Evolutionary conservation across 2,329 filamentous ascomycete species (phyloP), one percentile per base, ranked within the genome.

Genomic region (Aphanoascus verrucosus): DNA sequence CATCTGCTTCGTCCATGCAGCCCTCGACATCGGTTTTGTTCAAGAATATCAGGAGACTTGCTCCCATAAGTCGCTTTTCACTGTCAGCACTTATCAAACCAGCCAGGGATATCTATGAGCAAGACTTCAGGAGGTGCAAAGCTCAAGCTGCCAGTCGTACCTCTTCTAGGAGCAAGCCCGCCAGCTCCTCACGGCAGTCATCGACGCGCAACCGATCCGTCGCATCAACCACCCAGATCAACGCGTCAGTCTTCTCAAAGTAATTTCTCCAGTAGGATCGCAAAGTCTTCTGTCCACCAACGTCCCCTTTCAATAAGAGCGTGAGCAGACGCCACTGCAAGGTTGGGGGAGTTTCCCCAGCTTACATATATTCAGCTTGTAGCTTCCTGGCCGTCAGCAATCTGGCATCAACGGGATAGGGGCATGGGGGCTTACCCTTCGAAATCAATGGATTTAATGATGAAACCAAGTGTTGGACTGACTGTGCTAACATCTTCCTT

Each of bases 201-300:
- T 86, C 82, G 56, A 96, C 81, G 46, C 94, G 82, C 63, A 94
- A 76, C 56, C 88, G 81, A 70, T 98, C 93, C n/a, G 91, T 97
- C 46, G 91, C 88, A 73, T 98, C 93, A 4, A 97, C 93, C 14
- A 98, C 93, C 93, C 93, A 97, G 64, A 96, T 91, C 67, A 98
- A 76, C 28, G 89, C 94, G 68, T 98, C 93, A 1, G 93, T 98
- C 78, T 97, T 97, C 72, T 98, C 94, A 67, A 98, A 98, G 69
- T 98, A 98, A 70, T 98, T 98, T 66, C 94, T 85, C 93, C 93
- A 98, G 73, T 98, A 98, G 55, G 93, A 97, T 53, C 93, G 83
- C 56, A 98, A 78, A 11, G 94, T 97, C 73, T 94, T 98, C 69
- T 98, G 94, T 8, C 93, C 93, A 56, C 93, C 93, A 55, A 98